Conservation (phyloP, 805 yeast genomes). For the Ogataea neopini region DNA sequence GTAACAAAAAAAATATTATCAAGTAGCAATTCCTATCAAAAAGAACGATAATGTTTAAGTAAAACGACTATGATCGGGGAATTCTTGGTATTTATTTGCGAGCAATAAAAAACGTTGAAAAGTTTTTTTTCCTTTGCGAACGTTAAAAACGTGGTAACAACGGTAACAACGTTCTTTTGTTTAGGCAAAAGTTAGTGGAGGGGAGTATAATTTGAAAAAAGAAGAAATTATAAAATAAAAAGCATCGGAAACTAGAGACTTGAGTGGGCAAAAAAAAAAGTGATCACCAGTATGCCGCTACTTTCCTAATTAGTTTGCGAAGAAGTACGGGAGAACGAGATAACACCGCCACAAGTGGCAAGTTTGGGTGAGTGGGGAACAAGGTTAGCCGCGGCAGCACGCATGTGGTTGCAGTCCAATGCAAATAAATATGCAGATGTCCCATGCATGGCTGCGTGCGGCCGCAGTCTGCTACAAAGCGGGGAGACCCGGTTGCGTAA, state of each 20-base stretch:
- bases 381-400: not conserved
- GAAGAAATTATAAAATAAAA: not conserved
- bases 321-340: slow-evolving; percentile 3
- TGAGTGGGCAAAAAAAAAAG: slow-evolving; percentile 4
- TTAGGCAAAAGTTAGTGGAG: not conserved
- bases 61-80: not conserved
- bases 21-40: not conserved
- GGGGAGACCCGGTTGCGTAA: not conserved
- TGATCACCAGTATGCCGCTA: slow-evolving; percentile 4
- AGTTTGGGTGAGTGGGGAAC: slow-evolving; percentile 4
- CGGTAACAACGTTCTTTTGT: slow-evolving; percentile 6
- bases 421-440: not conserved
- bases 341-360: slow-evolving; percentile 4
- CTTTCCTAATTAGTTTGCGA: slow-evolving; percentile 2
- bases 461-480: not conserved
- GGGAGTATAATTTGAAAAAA: not conserved
- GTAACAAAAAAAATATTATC: no score
- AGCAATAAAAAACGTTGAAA: slow-evolving; percentile 2
- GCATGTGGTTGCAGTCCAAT: not conserved
- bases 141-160: slow-evolving; percentile 6
- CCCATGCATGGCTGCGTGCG: not conserved
- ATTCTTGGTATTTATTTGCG: not conserved
- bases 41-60: not conserved
- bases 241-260: not conserved
- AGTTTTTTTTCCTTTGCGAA: not conserved